Base-by-base conservation (phyloP, 768 basidiomycete species). In the Vararia minispora region DNA sequence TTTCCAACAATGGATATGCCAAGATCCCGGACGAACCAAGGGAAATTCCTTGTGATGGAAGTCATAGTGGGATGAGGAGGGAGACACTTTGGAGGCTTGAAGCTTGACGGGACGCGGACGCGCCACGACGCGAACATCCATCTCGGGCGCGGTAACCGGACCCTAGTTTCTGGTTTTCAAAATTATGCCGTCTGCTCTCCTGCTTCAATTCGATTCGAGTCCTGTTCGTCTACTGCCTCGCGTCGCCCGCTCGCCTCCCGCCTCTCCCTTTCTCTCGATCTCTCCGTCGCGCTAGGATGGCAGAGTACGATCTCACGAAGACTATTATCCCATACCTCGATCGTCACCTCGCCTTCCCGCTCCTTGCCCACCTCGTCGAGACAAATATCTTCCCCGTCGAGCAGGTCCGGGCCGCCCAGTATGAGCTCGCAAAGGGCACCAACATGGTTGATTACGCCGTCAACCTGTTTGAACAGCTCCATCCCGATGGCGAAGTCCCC, bases 401-500 rank as follows among this genome's bases (percentile, higher is more conserved):
- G 28, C 77, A 98, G 49, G 73, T 98, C 41, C 76, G 79, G 41
- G 65, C 76, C 28, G 94, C 95, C 26, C 94, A 97, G 64, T 94
- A 95, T 82, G 91, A 97, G 53, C 79, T 98, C 38, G 87, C 90
- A 39, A 94, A 89, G 57, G 87, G 81, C 45, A 99, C 95, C 32
- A 97, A 99, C 60, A 97, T 98, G 92, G 81, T 94, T 42, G 92
- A 94, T 59, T 99, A 94, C 53, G 80, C 87, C 18, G 74, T 80
- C 43, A 72, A 69, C 47, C 62, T 97, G 50, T 89, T 88, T 52
- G 63, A 80, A 50, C 77, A 87, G 62, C 61, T 90, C 35, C 64
- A 89, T 48, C 80, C 85, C 0, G 79, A 78, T 34, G 60, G 84
- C 36, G 66, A 76, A 49, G 62, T 78, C 16, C 82, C 85, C 11